Percentiles rank a stretch among this genome's conserved stretches.
Evolutionary conservation across 106 monocot species (phyloP).

Genomic region (Ottelia alismoides): DNA sequence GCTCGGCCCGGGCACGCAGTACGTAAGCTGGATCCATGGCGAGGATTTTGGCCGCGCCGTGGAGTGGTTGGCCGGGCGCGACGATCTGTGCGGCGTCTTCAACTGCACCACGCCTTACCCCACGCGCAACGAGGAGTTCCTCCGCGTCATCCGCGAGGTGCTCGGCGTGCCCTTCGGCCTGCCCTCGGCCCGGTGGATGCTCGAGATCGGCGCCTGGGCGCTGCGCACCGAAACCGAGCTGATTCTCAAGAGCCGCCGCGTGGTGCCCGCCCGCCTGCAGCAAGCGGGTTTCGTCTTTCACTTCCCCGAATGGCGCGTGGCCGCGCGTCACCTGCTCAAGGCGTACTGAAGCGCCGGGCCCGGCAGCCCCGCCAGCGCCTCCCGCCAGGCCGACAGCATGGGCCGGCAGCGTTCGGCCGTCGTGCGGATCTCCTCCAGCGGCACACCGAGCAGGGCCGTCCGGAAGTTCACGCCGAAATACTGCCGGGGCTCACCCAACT

Average conservation of each 20-base stretch:
- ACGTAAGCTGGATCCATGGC: background rate
- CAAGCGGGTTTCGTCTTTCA: background rate
- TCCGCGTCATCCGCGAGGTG: background rate
- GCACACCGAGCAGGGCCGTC: too few species aligned
- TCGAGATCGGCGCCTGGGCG: background rate
- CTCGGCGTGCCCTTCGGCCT: background rate
- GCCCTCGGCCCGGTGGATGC: background rate
- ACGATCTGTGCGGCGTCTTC: background rate
- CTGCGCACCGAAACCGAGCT: background rate
- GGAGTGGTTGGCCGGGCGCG: background rate
- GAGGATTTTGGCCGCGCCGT: background rate
- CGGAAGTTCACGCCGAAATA: too few species aligned
- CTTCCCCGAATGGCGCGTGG: background rate
- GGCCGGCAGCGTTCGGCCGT: too few species aligned
- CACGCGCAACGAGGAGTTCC: background rate
- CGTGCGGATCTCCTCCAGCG: too few species aligned
- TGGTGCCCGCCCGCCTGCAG: background rate
- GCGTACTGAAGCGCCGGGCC: too few species aligned
- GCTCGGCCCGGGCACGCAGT: background rate
- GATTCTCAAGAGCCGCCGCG: background rate
- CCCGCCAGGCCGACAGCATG: too few species aligned
- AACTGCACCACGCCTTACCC: background rate
- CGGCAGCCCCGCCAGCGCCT: too few species aligned
- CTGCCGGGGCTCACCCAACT: too few species aligned
- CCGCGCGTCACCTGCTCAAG: background rate